Conservation (phyloP, 306 rosid species). For the Quercus mongolica region DNA sequence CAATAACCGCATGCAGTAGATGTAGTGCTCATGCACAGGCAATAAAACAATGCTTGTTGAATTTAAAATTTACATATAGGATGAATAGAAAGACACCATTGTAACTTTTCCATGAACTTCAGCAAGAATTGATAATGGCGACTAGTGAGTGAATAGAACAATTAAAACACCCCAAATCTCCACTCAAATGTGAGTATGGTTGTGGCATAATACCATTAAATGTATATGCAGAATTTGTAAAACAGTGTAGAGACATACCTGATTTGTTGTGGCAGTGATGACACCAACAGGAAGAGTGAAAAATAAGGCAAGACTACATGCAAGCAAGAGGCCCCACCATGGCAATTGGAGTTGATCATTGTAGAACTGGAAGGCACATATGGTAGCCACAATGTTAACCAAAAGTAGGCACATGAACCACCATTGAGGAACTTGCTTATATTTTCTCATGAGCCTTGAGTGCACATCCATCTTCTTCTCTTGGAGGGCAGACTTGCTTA, state of each 20-base stretch:
- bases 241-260: constrained; percentile 31
- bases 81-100: neutral
- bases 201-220: neutral
- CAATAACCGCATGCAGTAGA: neutral
- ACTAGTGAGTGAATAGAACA: neutral
- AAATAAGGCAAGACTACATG: constrained; percentile 53
- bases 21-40: neutral
- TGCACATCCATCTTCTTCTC: constrained; percentile 69
- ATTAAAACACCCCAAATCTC: neutral
- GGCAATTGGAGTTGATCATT: constrained; percentile 55
- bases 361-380: constrained; percentile 55
- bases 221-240: neutral
- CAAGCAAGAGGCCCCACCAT: constrained; percentile 81
- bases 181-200: neutral
- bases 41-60: neutral
- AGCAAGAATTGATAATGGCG: neutral
- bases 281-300: constrained; percentile 84
- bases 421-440: constrained; percentile 75
- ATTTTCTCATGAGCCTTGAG: constrained; percentile 70
- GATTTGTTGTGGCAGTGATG: constrained; percentile 75
- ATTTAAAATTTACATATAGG: neutral
- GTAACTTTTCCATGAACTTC: neutral
- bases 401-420: constrained; percentile 72
- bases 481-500: constrained; percentile 67
- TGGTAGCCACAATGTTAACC: constrained; percentile 44